Evolutionary conservation across 2,329 filamentous ascomycete genomes (phyloP), one percentile per base, ranked within the genome.

Genomic region (Graphilbum fragrans): DNA sequence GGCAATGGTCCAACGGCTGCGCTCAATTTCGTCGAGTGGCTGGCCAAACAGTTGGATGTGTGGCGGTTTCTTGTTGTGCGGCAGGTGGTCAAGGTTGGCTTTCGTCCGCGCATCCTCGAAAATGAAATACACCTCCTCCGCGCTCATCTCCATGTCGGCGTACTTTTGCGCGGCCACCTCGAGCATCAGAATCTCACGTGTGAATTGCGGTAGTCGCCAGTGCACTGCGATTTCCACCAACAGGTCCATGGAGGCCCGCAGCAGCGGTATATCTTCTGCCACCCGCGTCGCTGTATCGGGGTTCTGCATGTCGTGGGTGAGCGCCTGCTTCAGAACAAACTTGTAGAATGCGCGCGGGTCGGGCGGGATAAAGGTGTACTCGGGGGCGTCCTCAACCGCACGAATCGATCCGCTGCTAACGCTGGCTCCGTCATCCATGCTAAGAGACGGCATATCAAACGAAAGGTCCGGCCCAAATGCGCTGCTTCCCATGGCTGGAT

Each of bases 101-200:
- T 29, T 17, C 40, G 79, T 74, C 56, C 95, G 95, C 49, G 86
- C 71, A 52, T 82, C 80, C 37, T 84, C 80, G 59, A 96, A 94
- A 10, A 85, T 80, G 31, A 77, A 73, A 61, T 94, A 88, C 38
- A 96, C 64, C 38, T 85, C 87, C 51, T 90, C 80, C 12, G 92
- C 74, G 14, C 75, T 73, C 44, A 94, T 77, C 53, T 94, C 83
- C 49, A 85, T 79, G 50, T 94, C 82, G 36, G 86, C 65, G 55
- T 87, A 96, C 58, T 92, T 92, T 52, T 87, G 82, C 19, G 81
- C 74, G 7, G 86, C 74, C 42, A 93, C 83, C 62, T 96, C 92
- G 29, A 96, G 64, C 52, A 94, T 80, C 6, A 90, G 63, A 6
- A 94, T 77, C 39, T 86, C 70, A 35, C 87, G 76, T 4, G 86